Conservation (phyloP, 768 basidiomycete species). For the Boletus rubescentipes region DNA sequence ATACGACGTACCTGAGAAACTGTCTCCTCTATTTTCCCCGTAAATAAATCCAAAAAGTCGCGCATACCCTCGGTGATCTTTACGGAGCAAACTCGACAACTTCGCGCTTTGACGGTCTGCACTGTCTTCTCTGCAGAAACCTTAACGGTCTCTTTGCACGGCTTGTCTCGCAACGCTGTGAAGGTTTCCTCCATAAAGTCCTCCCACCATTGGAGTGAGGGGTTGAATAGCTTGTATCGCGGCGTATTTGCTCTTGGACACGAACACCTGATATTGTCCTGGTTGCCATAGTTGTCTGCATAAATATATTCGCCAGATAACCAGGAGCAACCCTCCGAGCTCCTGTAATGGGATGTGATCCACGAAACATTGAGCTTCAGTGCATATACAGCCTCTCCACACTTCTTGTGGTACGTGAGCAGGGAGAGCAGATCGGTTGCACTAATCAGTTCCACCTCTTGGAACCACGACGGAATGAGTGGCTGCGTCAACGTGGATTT, state of each 20-base stretch:
- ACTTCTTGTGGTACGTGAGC: conserved; percentile 20
- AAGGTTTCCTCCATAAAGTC: conserved; percentile 5
- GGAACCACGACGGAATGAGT: conserved; percentile 20
- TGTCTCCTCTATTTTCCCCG: too few relatives aligned
- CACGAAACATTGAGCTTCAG: neutral
- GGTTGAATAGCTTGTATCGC: too few relatives aligned
- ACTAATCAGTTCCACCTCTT: conserved; percentile 29
- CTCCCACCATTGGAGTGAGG: conserved; percentile 19
- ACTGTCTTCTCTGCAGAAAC: neutral
- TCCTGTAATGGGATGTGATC: too few relatives aligned
- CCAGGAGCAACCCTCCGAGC: too few relatives aligned
- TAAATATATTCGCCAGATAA: neutral
- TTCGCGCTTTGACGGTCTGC: too few relatives aligned
- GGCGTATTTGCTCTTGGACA: too few relatives aligned
- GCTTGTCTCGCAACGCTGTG: neutral
- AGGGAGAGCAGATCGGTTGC: conserved; percentile 25
- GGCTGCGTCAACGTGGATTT: conserved; percentile 10
- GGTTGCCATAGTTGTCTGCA: too few relatives aligned
- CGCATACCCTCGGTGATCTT: neutral
- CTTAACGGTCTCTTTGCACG: neutral
- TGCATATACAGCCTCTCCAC: conserved; percentile 8
- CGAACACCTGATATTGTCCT: neutral
- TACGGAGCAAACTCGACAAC: too few relatives aligned
- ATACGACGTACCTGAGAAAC: too few relatives aligned
- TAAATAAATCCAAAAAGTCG: neutral